Conservation (phyloP, 2,329 filamentous ascomycete genomes). For the Verticillium zaregamsianum region DNA sequence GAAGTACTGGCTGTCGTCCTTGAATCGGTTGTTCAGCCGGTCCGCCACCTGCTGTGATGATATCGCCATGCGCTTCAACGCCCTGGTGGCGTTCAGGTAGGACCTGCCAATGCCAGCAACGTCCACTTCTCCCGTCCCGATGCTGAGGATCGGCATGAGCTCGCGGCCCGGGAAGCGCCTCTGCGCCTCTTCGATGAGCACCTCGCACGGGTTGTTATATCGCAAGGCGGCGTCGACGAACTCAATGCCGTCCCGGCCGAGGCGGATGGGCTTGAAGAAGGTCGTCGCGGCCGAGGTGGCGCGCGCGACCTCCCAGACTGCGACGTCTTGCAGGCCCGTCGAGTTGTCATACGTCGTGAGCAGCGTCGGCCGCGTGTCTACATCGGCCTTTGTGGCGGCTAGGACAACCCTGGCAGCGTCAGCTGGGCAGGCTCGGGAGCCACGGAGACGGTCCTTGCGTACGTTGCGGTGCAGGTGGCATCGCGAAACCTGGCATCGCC, state of each 20-base stretch:
- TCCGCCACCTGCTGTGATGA: conserved; percentile 35
- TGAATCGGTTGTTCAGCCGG: conserved; percentile 28
- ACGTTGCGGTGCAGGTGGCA: too few species aligned
- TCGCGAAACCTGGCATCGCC: too few species aligned
- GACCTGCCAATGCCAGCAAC: too few species aligned
- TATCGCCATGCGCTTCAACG: conserved; percentile 23
- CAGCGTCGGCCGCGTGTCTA: neutral
- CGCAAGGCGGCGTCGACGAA: conserved; percentile 1
- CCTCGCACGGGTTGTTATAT: neutral
- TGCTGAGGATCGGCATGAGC: neutral
- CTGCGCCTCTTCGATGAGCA: neutral
- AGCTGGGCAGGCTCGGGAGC: too few species aligned
- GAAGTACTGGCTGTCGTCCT: conserved; percentile 30
- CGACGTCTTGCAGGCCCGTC: neutral
- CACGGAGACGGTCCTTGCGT: too few species aligned
- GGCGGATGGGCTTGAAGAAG: conserved; percentile 7
- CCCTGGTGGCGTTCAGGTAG: neutral
- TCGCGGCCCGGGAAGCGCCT: neutral
- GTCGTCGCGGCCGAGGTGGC: conserved; percentile 15
- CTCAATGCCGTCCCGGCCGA: neutral
- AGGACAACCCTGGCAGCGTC: too few species aligned
- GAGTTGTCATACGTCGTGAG: neutral
- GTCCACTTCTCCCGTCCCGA: neutral
- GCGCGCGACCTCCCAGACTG: conserved; percentile 9
- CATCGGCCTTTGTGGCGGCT: too few species aligned